These are phyloP conservation scores for Trichomonascaceae sp. DNA, from an alignment of 1,139 yeast genomes.

Conservation along the genomic window DNA sequence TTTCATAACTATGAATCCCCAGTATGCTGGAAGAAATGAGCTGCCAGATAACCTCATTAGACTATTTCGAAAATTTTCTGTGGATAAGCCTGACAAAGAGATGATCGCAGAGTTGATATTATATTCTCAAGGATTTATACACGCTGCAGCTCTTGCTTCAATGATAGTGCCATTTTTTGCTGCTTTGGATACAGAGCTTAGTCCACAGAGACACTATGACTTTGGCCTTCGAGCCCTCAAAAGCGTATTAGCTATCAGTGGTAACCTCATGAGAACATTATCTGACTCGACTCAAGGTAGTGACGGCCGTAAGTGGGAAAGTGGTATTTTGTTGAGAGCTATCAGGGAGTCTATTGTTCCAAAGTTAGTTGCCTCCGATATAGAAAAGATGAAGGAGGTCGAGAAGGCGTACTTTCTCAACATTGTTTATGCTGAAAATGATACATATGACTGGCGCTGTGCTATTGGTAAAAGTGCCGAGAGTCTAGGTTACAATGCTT, in stretches of 20 bases:
- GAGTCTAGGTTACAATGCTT: conserved; percentile 25
- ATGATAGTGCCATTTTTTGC: conserved; percentile 53
- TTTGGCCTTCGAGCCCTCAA: conserved; percentile 84
- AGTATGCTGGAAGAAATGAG: conserved; percentile 73
- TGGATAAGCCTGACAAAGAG: conserved; percentile 66
- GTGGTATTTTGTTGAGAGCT: conserved; percentile 45
- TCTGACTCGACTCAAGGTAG: conserved; percentile 5
- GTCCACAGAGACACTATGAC: conserved; percentile 72
- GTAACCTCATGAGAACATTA: conserved; percentile 38
- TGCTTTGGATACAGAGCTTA: conserved; percentile 36
- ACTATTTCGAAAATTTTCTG: conserved; percentile 68
- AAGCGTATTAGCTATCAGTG: conserved; percentile 56
- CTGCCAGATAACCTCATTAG: conserved; percentile 84
- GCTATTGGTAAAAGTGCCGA: conserved; percentile 24
- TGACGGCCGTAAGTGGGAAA: conserved; percentile 38
- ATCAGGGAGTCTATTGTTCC: conserved; percentile 60
- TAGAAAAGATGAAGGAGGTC: conserved; percentile 32
- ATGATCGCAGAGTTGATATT: conserved; percentile 68
- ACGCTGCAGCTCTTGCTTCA: conserved; percentile 44
- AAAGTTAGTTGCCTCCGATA: conserved; percentile 52
- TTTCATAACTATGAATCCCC: conserved; percentile 90
- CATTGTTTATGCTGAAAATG: conserved; percentile 20
- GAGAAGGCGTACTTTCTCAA: conserved; percentile 30
- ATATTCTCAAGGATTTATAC: conserved; percentile 62
- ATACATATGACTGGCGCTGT: conserved; percentile 17